Percentiles rank a stretch among this genome's conserved stretches.
These are phyloP conservation scores for Plasmodium berghei DNA, from an alignment of 169 alveolate species.

Conservation along the genomic window DNA sequence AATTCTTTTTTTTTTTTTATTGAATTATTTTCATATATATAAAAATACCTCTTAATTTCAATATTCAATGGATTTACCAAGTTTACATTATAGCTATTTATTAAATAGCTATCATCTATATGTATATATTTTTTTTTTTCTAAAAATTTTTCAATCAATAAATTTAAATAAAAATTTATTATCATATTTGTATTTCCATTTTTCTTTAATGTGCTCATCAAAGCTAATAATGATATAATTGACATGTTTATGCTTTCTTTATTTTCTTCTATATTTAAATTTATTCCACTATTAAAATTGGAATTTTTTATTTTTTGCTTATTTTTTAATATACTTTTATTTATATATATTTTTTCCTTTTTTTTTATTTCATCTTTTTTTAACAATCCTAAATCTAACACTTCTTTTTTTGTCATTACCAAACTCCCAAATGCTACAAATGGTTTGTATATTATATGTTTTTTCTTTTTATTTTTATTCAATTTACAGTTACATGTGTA, in stretches of 20 bases:
- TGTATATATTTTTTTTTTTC: conserved; percentile 72
- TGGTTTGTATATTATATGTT: conserved; percentile 39
- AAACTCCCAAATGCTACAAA: conserved; percentile 66
- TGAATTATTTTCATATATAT: conserved; percentile 15
- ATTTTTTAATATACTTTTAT: conserved; percentile 25
- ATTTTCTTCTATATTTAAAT: neutral
- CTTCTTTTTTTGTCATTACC: conserved; percentile 60
- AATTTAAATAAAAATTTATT: conserved; percentile 43
- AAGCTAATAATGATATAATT: conserved; percentile 12
- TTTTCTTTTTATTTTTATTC: conserved; percentile 6
- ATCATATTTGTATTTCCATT: conserved; percentile 26
- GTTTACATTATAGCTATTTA: conserved; percentile 48
- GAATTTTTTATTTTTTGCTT: conserved; percentile 18
- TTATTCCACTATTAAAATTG: too few species aligned
- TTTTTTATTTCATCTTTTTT: conserved; percentile 17
- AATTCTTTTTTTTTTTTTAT: conserved; percentile 19
- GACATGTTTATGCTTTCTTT: conserved; percentile 12
- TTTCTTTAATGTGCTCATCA: conserved; percentile 16
- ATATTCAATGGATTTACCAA: conserved; percentile 42
- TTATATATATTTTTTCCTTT: conserved; percentile 34
- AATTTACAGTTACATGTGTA: too few species aligned
- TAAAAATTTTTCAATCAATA: conserved; percentile 58
- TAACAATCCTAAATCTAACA: conserved; percentile 6
- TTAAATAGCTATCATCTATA: conserved; percentile 49
- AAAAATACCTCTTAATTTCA: neutral